Evolutionary conservation across 2,329 filamentous ascomycete species (phyloP).

Genomic region (Rhytidhysteron rufulum): DNA sequence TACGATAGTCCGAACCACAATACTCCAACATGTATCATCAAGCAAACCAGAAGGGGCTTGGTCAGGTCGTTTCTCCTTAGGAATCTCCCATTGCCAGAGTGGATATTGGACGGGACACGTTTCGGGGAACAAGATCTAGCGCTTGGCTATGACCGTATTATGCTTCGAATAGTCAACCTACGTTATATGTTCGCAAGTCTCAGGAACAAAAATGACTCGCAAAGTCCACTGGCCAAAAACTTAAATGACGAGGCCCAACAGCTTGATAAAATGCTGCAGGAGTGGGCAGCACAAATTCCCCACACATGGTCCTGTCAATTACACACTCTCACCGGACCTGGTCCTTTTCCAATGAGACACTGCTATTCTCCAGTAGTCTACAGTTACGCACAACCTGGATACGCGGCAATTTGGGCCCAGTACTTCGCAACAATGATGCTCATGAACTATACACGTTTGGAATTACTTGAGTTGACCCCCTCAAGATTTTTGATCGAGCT

Average conservation of each 20-base stretch:
- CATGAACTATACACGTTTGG: constrained; percentile 16
- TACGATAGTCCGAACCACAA: constrained; percentile 8
- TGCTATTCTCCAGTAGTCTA: constrained; percentile 20
- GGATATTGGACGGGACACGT: constrained; percentile 22
- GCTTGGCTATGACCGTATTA: constrained; percentile 24
- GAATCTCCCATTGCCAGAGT: constrained; percentile 19
- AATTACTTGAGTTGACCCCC: constrained; percentile 10
- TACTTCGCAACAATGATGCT: constrained; percentile 22
- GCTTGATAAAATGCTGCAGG: constrained; percentile 2
- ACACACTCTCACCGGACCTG: neutral
- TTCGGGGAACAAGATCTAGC: constrained; percentile 27
- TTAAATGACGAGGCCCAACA: constrained; percentile 5
- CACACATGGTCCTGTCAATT: neutral
- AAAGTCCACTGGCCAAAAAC: neutral
- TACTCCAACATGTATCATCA: constrained; percentile 14
- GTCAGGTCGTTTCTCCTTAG: constrained; percentile 22
- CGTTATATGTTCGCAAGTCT: constrained; percentile 5
- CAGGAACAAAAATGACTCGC: neutral
- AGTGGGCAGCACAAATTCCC: constrained; percentile 3
- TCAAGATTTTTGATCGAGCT: too few species aligned
- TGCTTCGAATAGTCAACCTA: constrained; percentile 16
- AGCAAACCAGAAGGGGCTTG: constrained; percentile 22
- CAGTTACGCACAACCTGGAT: constrained; percentile 13
- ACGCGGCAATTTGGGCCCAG: constrained; percentile 19
- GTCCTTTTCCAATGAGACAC: constrained; percentile 6